Percentiles rank a stretch among this genome's conserved stretches.
Evolutionary conservation across 2,329 filamentous ascomycete species (phyloP).

Genomic region (Arachnomyces sp.): DNA sequence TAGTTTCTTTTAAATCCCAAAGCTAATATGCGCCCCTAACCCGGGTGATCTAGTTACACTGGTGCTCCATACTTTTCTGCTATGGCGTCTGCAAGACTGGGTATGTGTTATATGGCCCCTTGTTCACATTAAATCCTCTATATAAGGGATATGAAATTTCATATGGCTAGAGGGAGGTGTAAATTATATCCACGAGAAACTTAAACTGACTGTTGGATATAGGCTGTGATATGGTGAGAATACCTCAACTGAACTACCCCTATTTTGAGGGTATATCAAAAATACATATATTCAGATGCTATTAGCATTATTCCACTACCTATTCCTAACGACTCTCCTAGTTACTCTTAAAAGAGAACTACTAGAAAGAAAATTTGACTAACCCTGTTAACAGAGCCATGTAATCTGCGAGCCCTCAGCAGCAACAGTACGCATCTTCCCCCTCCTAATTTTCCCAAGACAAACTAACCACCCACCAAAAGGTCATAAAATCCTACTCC

Average conservation of each 20-base stretch:
- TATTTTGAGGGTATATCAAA: no score
- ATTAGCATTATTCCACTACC: neutral
- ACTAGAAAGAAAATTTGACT: no score
- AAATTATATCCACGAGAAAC: neutral
- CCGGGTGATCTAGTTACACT: conserved; percentile 54
- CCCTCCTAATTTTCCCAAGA: neutral
- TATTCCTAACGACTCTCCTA: no score
- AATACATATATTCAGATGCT: neutral
- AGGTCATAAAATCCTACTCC: conserved; percentile 94
- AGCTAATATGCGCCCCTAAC: neutral
- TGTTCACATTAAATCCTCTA: neutral
- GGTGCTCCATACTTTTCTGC: conserved; percentile 97
- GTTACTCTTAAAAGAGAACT: no score
- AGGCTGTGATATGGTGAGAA: conserved; percentile 68
- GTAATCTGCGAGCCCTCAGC: conserved; percentile 92
- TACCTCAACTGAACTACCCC: neutral
- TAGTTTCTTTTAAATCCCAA: no score
- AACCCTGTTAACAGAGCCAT: conserved; percentile 48
- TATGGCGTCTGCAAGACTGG: conserved; percentile 86
- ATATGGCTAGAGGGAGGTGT: no score
- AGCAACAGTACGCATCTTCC: conserved; percentile 40
- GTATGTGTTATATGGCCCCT: conserved; percentile 30
- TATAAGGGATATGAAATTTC: conserved; percentile 1
- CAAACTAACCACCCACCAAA: conserved; percentile 6
- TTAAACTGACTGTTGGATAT: neutral